Evolutionary conservation across 2,329 filamentous ascomycete genomes (phyloP), one percentile per base, ranked within the genome.

Genomic region (Calonectria naviculata): DNA sequence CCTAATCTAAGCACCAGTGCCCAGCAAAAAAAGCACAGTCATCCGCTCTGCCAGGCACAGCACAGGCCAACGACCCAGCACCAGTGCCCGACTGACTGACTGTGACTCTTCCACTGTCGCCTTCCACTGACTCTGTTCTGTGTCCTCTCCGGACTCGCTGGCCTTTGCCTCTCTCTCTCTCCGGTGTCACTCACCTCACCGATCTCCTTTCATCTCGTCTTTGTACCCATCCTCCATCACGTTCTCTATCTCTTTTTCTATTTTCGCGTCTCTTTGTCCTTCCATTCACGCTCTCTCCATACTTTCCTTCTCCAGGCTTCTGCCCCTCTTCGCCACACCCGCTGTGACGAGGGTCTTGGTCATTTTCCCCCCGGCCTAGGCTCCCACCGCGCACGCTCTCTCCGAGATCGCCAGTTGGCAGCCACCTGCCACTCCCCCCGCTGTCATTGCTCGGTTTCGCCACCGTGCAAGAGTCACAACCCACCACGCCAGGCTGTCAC

Each of bases 401-500:
- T 83, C 82, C 83, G 82, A 83, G 81, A 79, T 83, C 82, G 82
- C 81, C 82, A 82, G 72, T 75, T 77, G 76, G 77, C 77, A 76
- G 77, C 78, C 78, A 80, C 78, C 76, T 79, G 75, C 73, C 69
- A 73, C 72, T 71, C 75, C 73, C 76, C 76, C 73, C 78, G 75
- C 79, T 77, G 78, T 72, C 78, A 77, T 78, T 76, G 74, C 70
- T 78, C 79, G 75, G 79, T 79, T 80, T 81, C 76, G 81, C 81
- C 80, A 81, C 82, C 81, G 79, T 82, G 78, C 77, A 78, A 78
- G 82, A 83, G 82, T 83, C 82, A 83, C 81, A 83, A 68, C 72
- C 76, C 70, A 74, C 73, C 71, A 75, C 73, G 70, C 74, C 78
- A 75, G 77, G 76, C 72, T 78, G 75, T 79, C 75, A 77, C 67